Evolutionary conservation across 352 stramenopile genomes (phyloP).

Genomic region (Phytophthora colocasiae): DNA sequence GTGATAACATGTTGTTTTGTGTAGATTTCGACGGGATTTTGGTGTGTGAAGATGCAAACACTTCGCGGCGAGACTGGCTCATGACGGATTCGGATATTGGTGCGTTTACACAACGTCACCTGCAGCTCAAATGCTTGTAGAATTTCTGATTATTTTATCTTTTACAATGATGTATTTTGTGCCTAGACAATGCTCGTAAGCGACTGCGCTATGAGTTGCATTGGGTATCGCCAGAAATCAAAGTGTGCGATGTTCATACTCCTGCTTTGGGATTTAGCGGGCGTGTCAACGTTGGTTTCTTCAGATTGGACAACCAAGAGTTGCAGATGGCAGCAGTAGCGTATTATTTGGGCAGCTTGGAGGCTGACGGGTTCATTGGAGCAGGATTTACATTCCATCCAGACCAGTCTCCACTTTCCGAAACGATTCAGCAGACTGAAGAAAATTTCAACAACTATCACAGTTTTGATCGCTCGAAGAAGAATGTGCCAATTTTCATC

Average conservation of each 20-base stretch:
- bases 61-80: conserved; percentile 31
- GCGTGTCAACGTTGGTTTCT: conserved; percentile 43
- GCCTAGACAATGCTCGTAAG: conserved; percentile 61
- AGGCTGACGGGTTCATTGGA: conserved; percentile 63
- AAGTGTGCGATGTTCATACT: conserved; percentile 27
- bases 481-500: not conserved
- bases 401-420: conserved; percentile 50
- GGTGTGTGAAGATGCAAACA: conserved; percentile 29
- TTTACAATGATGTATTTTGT: not conserved
- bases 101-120: not conserved
- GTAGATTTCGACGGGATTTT: conserved; percentile 36
- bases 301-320: conserved; percentile 52
- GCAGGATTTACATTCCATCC: conserved; percentile 50
- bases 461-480: conserved; percentile 9
- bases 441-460: conserved; percentile 36
- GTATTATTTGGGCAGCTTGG: conserved; percentile 58
- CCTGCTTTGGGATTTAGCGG: conserved; percentile 37
- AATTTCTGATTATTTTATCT: not conserved
- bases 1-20: not conserved
- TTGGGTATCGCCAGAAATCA: conserved; percentile 32
- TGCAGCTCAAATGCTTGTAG: no score
- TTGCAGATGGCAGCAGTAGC: conserved; percentile 52
- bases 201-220: conserved; percentile 60
- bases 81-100: conserved; percentile 37
- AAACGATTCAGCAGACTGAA: conserved; percentile 25